Conservation (phyloP, 148 eudicot species). For the Rhododendron williamsianum region DNA sequence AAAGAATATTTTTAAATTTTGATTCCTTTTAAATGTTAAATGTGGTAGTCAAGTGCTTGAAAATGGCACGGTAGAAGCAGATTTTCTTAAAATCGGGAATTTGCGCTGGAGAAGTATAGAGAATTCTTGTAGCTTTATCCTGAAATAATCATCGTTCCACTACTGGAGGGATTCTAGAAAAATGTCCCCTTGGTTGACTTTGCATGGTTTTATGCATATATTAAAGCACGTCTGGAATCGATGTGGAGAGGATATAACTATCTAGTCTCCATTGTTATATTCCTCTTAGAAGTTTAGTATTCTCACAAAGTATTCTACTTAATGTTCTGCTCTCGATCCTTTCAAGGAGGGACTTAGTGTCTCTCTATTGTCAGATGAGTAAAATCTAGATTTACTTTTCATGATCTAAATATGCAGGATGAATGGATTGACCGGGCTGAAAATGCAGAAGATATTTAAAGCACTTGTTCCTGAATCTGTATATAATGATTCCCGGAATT, state of each 20-base stretch:
- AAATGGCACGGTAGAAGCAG: not conserved
- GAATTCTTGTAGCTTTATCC: not conserved
- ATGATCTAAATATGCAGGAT: slow-evolving; percentile 49
- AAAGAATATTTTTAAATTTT: not conserved
- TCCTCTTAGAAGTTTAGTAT: not conserved
- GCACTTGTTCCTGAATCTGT: slow-evolving; percentile 67
- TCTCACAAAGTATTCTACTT: not conserved
- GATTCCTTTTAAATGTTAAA: not conserved
- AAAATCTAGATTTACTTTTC: slow-evolving; percentile 2
- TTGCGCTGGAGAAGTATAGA: not conserved
- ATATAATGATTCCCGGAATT: slow-evolving; percentile 61
- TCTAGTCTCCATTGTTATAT: no score
- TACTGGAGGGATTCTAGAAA: not conserved
- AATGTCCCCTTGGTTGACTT: not conserved
- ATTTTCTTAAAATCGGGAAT: not conserved
- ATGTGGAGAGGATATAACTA: not conserved
- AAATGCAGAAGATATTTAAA: slow-evolving; percentile 78
- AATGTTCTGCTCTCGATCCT: not conserved
- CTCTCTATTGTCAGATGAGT: not conserved
- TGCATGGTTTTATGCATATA: not conserved
- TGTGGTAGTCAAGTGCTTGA: not conserved
- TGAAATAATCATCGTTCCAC: not conserved
- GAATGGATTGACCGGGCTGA: slow-evolving; percentile 82
- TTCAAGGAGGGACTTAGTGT: not conserved
- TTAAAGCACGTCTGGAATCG: not conserved